phyloP scores from a whole-genome alignment of 371 early-diverging fungal species.

The Thermomucor indicae-seudaticae region DNA sequence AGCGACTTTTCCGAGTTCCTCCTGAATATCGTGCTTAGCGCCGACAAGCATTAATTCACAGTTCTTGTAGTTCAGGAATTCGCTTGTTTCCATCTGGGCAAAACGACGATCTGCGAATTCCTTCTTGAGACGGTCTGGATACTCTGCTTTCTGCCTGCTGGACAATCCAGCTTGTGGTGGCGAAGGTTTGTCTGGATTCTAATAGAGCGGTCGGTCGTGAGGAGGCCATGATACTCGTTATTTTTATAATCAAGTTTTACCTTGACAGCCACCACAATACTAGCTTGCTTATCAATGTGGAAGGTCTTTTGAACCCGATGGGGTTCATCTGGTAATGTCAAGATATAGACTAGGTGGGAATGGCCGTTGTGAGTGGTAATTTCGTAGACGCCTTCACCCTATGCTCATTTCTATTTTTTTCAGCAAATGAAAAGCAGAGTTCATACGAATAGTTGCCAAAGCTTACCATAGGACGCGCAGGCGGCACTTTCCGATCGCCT shows the following conservation, averaged over 20 bases:
- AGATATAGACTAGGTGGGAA: constrained; percentile 33
- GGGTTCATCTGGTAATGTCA: constrained; percentile 33
- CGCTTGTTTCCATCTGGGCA: constrained; percentile 23
- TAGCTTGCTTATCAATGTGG: constrained; percentile 39
- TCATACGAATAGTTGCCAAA: background rate
- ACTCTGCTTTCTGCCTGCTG: constrained; percentile 17
- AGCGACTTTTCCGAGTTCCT: constrained; percentile 31
- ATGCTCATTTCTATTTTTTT: background rate
- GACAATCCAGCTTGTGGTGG: constrained; percentile 23
- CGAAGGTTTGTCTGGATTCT: constrained; percentile 23
- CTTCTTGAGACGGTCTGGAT: constrained; percentile 16
- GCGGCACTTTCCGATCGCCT: constrained; percentile 26
- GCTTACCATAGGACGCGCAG: constrained; percentile 30
- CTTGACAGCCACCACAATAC: constrained; percentile 48
- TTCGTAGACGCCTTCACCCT: constrained; percentile 24
- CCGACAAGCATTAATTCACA: constrained; percentile 38
- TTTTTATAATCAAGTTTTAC: constrained; percentile 10
- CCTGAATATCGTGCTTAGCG: constrained; percentile 24
- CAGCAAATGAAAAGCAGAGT: too few species aligned
- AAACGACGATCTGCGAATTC: constrained; percentile 30
- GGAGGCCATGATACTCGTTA: background rate
- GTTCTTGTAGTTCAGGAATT: constrained; percentile 29
- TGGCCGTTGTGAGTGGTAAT: constrained; percentile 23
- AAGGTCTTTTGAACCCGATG: constrained; percentile 42
- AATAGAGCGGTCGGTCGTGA: background rate